phyloP scores from a whole-genome alignment of 2,329 filamentous ascomycete species.

The Anthostomella pinea region DNA sequence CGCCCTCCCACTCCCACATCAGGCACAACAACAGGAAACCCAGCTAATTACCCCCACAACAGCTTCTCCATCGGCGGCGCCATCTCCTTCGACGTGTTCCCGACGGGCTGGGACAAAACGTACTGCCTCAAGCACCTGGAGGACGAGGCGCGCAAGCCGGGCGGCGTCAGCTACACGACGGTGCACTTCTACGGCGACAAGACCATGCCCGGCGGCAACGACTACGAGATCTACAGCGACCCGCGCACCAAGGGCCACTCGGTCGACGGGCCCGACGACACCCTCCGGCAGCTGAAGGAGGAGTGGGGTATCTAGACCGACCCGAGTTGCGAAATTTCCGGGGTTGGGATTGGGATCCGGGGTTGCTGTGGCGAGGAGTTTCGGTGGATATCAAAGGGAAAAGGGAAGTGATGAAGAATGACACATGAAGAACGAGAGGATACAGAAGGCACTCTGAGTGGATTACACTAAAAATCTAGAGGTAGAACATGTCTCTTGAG shows the following conservation, averaged over 20 bases:
- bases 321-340: too few species aligned
- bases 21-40: conserved; percentile 1
- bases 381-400: too few species aligned
- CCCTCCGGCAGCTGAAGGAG: conserved; percentile 74
- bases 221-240: conserved; percentile 90
- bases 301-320: conserved; percentile 72
- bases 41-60: conserved; percentile 2
- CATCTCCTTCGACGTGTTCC: conserved; percentile 98
- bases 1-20: too few species aligned
- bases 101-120: conserved; percentile 96
- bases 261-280: conserved; percentile 80
- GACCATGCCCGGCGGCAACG: conserved; percentile 85
- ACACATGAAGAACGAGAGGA: too few species aligned
- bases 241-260: conserved; percentile 78
- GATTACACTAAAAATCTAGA: too few species aligned
- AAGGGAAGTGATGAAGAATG: too few species aligned
- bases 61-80: conserved; percentile 94
- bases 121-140: conserved; percentile 91
- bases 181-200: conserved; percentile 99
- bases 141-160: conserved; percentile 67
- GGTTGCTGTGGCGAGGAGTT: too few species aligned
- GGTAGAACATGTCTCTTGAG: too few species aligned
- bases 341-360: too few species aligned
- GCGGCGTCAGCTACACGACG: conserved; percentile 74
- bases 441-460: too few species aligned